Evolutionary conservation across 73 alveolate genomes (phyloP), one percentile per base, ranked within the genome.

Genomic region (Diophrys appendiculata): DNA sequence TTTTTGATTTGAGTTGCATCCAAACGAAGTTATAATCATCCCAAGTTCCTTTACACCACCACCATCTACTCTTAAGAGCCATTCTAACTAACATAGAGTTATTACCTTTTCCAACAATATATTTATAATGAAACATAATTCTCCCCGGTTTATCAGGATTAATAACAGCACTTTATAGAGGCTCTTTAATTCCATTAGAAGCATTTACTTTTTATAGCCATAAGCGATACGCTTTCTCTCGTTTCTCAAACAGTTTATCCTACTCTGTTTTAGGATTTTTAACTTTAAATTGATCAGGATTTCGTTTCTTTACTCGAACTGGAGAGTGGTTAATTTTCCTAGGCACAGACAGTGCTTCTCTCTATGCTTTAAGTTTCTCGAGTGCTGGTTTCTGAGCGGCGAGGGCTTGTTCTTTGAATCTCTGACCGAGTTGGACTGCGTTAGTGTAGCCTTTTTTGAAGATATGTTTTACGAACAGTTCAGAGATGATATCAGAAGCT

Each of bases 21-120:
- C 60, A 43, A 11, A 43, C 60, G 18, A 43, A 43, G 60, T 43
- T 43, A 43, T 43, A 43, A 18, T 92, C 98, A 0, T 82, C 84
- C 60, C 60, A 43, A 18, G 5, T 43, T 18, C 60, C 60, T 72
- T 84, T 78, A 69, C 84, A 65, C 96, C 98, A 93, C 98, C 97
- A 93, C 86, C 91, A 93, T 76, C 98, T 78, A 31, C 75, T 54
- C 60, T 93, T 84, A 35, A 93, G 90, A 29, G 85, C 69, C 29
- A 70, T 82, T 65, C 92, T 91, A 0, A 89, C 88, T 0, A 93
- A 69, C 18, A 76, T 54, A n/a, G 93, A 71, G 72, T 93, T 93
- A 81, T 93, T 93, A 52, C 98, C 98, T 72, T 83, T 85, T 2
- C 98, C 98, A n/a, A 93, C 90, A 72, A 81, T 81, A 60, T 83